Percentiles rank a stretch among this genome's conserved stretches.
phyloP scores from a whole-genome alignment of 345 rosid genomes.

The Isatis tinctoria region DNA sequence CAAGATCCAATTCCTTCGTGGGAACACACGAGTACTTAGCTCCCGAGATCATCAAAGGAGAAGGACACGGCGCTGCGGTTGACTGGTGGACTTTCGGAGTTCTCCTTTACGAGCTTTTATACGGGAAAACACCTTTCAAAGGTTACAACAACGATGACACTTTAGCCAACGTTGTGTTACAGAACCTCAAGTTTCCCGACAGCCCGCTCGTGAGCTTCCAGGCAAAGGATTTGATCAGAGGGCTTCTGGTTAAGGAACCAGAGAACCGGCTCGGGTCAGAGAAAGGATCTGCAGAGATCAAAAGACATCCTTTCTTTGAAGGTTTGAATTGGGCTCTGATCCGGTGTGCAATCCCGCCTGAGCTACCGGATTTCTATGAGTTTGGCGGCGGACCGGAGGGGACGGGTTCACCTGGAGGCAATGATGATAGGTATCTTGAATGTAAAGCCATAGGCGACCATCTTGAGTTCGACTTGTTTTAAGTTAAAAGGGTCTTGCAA shows the following conservation, averaged over 20 bases:
- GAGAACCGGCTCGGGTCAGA: slow-evolving; percentile 75
- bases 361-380: slow-evolving; percentile 62
- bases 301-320: slow-evolving; percentile 90
- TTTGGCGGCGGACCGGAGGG: slow-evolving; percentile 35
- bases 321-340: slow-evolving; percentile 95
- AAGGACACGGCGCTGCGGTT: slow-evolving; percentile 98
- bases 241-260: slow-evolving; percentile 83
- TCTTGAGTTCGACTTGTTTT: slow-evolving; percentile 81
- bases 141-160: slow-evolving; percentile 89
- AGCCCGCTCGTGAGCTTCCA: slow-evolving; percentile 73
- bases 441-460: slow-evolving; percentile 76
- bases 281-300: slow-evolving; percentile 91
- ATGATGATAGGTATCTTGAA: slow-evolving; percentile 56
- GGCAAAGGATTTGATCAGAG: slow-evolving; percentile 82
- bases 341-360: slow-evolving; percentile 88
- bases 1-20: slow-evolving; percentile 92
- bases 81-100: slow-evolving; percentile 99
- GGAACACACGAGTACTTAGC: slow-evolving; percentile 98
- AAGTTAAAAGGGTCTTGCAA: slow-evolving; percentile 29
- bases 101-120: slow-evolving; percentile 83
- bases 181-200: slow-evolving; percentile 76
- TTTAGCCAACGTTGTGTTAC: slow-evolving; percentile 66
- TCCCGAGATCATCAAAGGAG: slow-evolving; percentile 96
- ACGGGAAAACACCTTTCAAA: slow-evolving; percentile 88
- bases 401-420: slow-evolving; percentile 32